Evolutionary conservation across 2,329 filamentous ascomycete genomes (phyloP).

Genomic region (Dactylonectria macrodidyma): DNA sequence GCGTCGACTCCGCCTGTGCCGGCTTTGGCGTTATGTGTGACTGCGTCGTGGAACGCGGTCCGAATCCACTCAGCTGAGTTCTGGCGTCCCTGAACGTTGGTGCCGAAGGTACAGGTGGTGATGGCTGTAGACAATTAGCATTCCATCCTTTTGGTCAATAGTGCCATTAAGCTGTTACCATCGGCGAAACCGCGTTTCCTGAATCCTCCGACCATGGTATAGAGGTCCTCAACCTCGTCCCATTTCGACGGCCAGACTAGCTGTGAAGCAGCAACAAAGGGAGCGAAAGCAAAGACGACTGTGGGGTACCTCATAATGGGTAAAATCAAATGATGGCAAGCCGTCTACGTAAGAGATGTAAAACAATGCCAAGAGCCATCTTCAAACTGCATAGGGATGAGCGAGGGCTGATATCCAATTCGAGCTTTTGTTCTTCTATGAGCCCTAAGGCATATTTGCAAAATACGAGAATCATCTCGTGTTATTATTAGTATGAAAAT

Average conservation of each 20-base stretch:
- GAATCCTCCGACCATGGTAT: constrained; percentile 12
- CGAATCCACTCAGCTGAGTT: constrained; percentile 51
- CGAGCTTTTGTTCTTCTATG: too few relatives aligned
- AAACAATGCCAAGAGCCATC: too few relatives aligned
- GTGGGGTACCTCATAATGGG: too few relatives aligned
- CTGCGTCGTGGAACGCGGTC: constrained; percentile 50
- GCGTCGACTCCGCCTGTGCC: constrained; percentile 49
- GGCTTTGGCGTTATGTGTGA: constrained; percentile 42
- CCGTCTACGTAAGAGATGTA: too few relatives aligned
- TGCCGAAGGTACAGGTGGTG: constrained; percentile 16
- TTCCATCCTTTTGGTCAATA: neutral
- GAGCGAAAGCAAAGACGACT: too few relatives aligned
- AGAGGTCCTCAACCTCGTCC: constrained; percentile 21
- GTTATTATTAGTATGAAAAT: too few relatives aligned
- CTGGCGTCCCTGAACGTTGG: constrained; percentile 37
- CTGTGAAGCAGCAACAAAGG: neutral
- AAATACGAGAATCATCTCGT: too few relatives aligned
- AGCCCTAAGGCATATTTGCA: too few relatives aligned
- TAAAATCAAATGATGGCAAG: too few relatives aligned
- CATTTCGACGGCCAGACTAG: constrained; percentile 20
- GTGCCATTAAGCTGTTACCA: neutral
- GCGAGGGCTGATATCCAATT: too few relatives aligned
- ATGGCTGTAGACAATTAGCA: neutral
- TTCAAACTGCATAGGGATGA: too few relatives aligned
- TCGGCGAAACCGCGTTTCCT: constrained; percentile 12